Base-by-base conservation (phyloP, 1,139 yeast species). In the Sugiyamaella novakii region DNA sequence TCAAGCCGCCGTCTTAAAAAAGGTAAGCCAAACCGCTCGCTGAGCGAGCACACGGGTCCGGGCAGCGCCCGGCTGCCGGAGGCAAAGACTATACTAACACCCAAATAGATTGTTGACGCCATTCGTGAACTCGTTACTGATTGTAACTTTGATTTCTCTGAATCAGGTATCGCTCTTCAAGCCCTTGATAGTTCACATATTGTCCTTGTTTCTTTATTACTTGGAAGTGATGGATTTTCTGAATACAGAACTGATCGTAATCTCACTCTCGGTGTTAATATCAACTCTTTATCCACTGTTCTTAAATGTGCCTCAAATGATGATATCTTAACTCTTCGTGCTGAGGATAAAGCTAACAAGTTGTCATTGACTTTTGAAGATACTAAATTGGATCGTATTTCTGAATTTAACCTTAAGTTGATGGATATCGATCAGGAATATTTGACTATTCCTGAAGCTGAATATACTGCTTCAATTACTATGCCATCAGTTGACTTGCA, bases 111-210 rank as follows among this genome's bases (percentile, higher is more conserved):
- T 64, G 85, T 89, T 64, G 98, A 92, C 62, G 83, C 97, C 52
- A 85, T 89, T 67, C 87, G 88, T 68, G 98, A 92, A 66, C 83
- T 95, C 66, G 96, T 92, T 56, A 87, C 87, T 65, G 78, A 89
- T 62, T 92, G 97, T 75, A 92, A 92, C 78, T 88, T 92, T 77
- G 95, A 91, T 73, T 92, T 98, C 73, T 82, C 95, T 17, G 95
- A 87, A 69, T 81, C 84, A 57, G 99, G 99, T 57, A 84, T 92
- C 62, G 86, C 95, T 15, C 94, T 94, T 19, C 98, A 92, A 74
- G 98, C 98, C 18, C 95, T 92, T 61, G 99, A 92, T 71, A 95
- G 89, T 66, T 89, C 98, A 29, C 88, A 97, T 76, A 97, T 92
- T 54, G 81, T 92, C 58, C 78, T 92, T 59, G 96, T 92, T 38